Evolutionary conservation across 768 basidiomycete species (phyloP).

Genomic region (Termitomyces sp.): DNA sequence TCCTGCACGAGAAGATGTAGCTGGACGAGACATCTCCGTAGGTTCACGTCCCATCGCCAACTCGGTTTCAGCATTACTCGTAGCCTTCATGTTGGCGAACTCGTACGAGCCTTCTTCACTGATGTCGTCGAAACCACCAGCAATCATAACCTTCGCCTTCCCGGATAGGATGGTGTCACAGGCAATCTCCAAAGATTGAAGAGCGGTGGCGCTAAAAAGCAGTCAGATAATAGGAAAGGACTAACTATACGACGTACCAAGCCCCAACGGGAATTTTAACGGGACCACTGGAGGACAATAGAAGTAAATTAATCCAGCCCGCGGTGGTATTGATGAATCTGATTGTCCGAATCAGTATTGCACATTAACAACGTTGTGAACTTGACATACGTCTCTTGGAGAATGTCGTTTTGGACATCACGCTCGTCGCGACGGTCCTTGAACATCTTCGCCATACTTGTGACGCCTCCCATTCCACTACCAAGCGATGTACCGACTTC

Average conservation of each 20-base stretch:
- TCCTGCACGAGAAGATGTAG: constrained; percentile 93
- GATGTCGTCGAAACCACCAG: constrained; percentile 97
- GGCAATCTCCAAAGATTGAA: constrained; percentile 98
- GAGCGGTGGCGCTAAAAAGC: constrained; percentile 75
- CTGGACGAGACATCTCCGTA: constrained; percentile 97
- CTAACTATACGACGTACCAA: constrained; percentile 51
- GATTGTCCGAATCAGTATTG: constrained; percentile 1
- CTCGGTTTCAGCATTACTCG: constrained; percentile 94
- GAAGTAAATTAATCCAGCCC: constrained; percentile 93
- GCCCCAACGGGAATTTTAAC: constrained; percentile 99
- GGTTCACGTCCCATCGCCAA: constrained; percentile 99
- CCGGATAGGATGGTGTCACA: constrained; percentile 90
- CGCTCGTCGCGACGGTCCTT: constrained; percentile 97
- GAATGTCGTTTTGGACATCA: constrained; percentile 96
- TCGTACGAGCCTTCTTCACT: constrained; percentile 98
- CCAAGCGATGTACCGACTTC: constrained; percentile 94
- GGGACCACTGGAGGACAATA: constrained; percentile 94
- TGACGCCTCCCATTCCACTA: constrained; percentile 96
- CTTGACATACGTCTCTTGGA: constrained; percentile 90
- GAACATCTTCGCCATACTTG: constrained; percentile 94
- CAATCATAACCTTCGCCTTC: constrained; percentile 99
- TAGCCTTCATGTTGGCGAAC: constrained; percentile 99
- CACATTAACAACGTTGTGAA: background rate
- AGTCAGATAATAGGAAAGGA: constrained; percentile 6
- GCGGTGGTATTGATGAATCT: constrained; percentile 99